These are phyloP conservation scores for Alloteropsis semialata DNA, from an alignment of 176 grass and related monocot genomes.

Conservation along the genomic window DNA sequence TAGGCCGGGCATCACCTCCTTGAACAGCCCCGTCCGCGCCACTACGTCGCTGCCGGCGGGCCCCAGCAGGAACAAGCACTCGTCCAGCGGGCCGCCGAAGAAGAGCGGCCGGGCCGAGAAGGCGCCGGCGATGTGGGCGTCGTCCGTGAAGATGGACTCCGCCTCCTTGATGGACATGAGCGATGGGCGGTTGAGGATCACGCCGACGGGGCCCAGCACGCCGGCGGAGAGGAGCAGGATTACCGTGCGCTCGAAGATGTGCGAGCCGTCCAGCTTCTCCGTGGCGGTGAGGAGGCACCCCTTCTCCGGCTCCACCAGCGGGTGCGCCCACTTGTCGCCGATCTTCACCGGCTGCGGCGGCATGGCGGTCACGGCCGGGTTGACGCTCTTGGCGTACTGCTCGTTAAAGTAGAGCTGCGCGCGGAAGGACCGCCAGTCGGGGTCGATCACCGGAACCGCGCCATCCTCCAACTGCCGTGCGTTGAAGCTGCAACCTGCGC, in stretches of 20 bases:
- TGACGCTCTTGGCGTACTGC: conserved; percentile 16
- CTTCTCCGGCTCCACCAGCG: conserved; percentile 66
- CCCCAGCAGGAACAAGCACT: conserved; percentile 69
- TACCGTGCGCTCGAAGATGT: conserved; percentile 96
- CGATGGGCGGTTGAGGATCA: conserved; percentile 92
- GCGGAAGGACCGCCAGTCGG: conserved; percentile 76
- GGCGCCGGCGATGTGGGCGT: conserved; percentile 39
- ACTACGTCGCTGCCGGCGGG: conserved; percentile 16
- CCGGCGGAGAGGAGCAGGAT: conserved; percentile 68
- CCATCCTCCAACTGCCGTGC: conserved; percentile 3
- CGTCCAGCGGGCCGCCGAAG: conserved; percentile 86
- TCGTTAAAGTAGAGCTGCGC: conserved; percentile 63
- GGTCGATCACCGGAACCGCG: conserved; percentile 6
- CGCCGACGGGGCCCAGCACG: conserved; percentile 55
- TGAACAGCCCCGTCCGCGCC: conserved; percentile 66
- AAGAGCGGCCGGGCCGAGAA: conserved; percentile 78
- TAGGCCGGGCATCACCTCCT: conserved; percentile 80
- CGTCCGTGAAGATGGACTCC: conserved; percentile 43
- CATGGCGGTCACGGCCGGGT: neutral
- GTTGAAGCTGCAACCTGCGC: conserved; percentile 46
- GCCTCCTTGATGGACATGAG: conserved; percentile 98
- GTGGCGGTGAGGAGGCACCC: conserved; percentile 88
- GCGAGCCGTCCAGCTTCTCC: conserved; percentile 83
- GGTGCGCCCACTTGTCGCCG: conserved; percentile 70
- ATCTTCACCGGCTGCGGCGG: conserved; percentile 16